Evolutionary conservation across 192 early-diverging fungal genomes (phyloP).

Genomic region (Coemansia sp.): DNA sequence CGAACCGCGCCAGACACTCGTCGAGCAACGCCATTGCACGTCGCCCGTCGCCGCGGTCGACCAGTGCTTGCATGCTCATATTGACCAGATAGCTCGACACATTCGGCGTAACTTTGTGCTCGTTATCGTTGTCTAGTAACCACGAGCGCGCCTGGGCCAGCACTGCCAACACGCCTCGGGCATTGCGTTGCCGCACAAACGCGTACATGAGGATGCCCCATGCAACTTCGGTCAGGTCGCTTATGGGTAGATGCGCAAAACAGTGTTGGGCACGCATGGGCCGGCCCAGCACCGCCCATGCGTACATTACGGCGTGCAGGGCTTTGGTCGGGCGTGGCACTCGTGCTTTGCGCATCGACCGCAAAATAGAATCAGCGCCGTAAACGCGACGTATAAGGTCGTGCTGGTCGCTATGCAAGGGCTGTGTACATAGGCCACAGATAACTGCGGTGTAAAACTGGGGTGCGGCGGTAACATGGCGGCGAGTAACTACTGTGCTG

Average conservation of each 20-base stretch:
- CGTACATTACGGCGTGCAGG: constrained; percentile 25
- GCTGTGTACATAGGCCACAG: constrained; percentile 14
- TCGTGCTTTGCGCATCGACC: constrained; percentile 11
- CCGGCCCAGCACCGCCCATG: constrained; percentile 26
- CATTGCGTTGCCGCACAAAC: constrained; percentile 14
- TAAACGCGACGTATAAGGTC: constrained; percentile 1
- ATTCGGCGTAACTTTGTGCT: neutral
- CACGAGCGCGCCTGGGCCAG: constrained; percentile 17
- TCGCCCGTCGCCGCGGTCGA: constrained; percentile 7
- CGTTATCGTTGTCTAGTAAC: constrained; percentile 12
- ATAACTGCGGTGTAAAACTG: constrained; percentile 37
- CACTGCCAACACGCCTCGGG: constrained; percentile 12
- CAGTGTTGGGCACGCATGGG: constrained; percentile 2
- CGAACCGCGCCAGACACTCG: neutral
- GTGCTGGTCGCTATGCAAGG: too few species aligned
- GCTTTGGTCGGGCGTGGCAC: constrained; percentile 20
- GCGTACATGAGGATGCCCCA: constrained; percentile 46
- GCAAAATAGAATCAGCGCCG: constrained; percentile 21
- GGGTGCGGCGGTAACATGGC: neutral
- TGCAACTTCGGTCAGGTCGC: constrained; percentile 7
- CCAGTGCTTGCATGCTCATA: constrained; percentile 25
- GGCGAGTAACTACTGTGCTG: neutral
- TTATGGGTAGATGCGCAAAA: constrained; percentile 8
- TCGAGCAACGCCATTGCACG: constrained; percentile 27
- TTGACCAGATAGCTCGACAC: constrained; percentile 32